Evolutionary conservation across 306 rosid genomes (phyloP).

Genomic region (Gleditsia sinensis): DNA sequence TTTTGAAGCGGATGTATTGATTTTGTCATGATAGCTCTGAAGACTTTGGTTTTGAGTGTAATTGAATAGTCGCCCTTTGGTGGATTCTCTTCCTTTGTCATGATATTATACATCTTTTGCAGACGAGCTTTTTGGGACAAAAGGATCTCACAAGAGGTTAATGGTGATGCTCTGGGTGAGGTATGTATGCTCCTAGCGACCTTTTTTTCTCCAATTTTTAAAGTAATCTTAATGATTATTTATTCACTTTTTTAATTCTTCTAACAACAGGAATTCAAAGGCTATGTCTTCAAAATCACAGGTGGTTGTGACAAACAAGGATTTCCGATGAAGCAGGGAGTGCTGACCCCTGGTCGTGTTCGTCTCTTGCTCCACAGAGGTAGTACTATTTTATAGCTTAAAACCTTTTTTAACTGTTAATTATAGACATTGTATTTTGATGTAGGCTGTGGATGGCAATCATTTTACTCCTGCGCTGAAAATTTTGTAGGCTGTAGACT

Average conservation of each 20-base stretch:
- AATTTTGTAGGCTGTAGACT: too few species aligned
- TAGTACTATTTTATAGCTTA: neutral
- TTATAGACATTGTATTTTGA: neutral
- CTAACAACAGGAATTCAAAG: constrained; percentile 34
- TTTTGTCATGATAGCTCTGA: neutral
- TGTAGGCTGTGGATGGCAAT: neutral
- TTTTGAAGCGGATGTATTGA: neutral
- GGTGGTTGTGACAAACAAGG: constrained; percentile 46
- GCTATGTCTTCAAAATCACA: constrained; percentile 42
- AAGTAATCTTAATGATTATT: neutral
- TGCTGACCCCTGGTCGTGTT: constrained; percentile 43
- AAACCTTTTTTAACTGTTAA: neutral
- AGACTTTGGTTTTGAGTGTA: neutral
- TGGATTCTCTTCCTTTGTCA: neutral
- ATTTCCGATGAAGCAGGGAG: constrained; percentile 46
- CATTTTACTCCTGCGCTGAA: neutral
- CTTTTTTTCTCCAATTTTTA: neutral
- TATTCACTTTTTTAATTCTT: neutral
- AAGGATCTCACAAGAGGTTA: constrained; percentile 41
- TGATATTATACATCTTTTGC: neutral
- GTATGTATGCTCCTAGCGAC: neutral
- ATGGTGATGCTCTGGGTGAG: constrained; percentile 40
- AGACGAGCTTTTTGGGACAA: constrained; percentile 44
- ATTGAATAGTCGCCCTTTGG: neutral
- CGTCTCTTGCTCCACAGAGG: constrained; percentile 48